phyloP scores from a whole-genome alignment of 1,284 basidiomycete genomes.

The Ceratobasidium papillatum region DNA sequence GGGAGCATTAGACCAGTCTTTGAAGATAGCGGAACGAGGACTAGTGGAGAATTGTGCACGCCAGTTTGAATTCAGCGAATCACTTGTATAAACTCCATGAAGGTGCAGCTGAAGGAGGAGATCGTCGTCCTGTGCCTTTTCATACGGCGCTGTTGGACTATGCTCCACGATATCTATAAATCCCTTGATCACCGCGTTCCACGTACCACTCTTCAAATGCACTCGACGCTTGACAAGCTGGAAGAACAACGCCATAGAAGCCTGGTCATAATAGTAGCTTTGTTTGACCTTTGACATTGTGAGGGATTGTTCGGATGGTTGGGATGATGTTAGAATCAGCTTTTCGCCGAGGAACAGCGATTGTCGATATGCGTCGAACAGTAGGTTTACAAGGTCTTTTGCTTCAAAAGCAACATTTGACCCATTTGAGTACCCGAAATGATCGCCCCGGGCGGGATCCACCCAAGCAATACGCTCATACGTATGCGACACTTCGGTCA shows the following conservation, averaged over 20 bases:
- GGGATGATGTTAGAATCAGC: not conserved
- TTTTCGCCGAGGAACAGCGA: not conserved
- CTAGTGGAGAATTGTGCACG: not conserved
- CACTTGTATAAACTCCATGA: not conserved
- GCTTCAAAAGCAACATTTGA: not conserved
- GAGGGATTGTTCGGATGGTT: not conserved
- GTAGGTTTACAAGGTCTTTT: not conserved
- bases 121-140: not conserved
- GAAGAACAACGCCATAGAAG: not conserved
- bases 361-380: conserved; percentile 2
- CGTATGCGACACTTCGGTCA: not conserved
- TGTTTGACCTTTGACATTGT: not conserved
- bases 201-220: not conserved
- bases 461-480: conserved; percentile 11
- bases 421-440: not conserved
- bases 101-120: not conserved
- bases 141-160: not conserved
- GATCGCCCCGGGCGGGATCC: not conserved
- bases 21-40: not conserved
- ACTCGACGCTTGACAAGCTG: not conserved
- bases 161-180: conserved; percentile 6
- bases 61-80: not conserved
- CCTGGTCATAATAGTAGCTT: not conserved
- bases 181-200: not conserved
- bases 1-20: conserved; percentile 1